Evolutionary conservation across 768 basidiomycete genomes (phyloP).

Genomic region (Naganishia randhawae): DNA sequence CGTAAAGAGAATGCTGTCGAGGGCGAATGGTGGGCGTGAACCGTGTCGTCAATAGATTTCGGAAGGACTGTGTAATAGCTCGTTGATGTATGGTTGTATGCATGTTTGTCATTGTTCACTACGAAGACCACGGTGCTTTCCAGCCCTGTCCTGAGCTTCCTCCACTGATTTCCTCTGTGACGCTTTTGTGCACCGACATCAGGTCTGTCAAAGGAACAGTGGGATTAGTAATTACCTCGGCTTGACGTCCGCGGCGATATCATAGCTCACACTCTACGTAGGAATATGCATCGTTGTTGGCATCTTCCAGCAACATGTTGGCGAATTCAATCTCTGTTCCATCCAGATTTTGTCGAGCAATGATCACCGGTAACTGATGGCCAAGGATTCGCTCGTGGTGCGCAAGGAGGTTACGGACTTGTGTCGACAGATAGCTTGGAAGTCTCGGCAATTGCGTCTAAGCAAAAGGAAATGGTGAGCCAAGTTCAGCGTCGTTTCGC

Average conservation of each 20-base stretch:
- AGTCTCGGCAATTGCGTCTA: slow-evolving; percentile 70
- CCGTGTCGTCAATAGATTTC: not conserved
- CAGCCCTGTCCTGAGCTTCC: slow-evolving; percentile 41
- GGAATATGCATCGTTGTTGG: slow-evolving; percentile 90
- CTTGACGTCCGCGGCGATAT: not conserved
- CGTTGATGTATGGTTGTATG: slow-evolving; percentile 5
- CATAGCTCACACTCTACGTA: slow-evolving; percentile 71
- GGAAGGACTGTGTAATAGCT: not conserved
- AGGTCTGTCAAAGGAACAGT: slow-evolving; percentile 38
- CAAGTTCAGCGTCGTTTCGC: slow-evolving; percentile 32
- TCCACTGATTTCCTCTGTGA: slow-evolving; percentile 48
- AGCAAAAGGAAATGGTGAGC: slow-evolving; percentile 11
- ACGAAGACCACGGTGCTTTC: slow-evolving; percentile 42
- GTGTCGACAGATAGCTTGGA: slow-evolving; percentile 70
- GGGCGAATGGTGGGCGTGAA: slow-evolving; percentile 17
- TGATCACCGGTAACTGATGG: slow-evolving; percentile 55
- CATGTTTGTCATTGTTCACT: not conserved
- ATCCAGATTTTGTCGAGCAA: slow-evolving; percentile 89
- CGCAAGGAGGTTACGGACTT: slow-evolving; percentile 79
- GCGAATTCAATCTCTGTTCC: slow-evolving; percentile 90
- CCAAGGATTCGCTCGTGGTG: slow-evolving; percentile 58
- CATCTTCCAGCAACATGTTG: slow-evolving; percentile 95
- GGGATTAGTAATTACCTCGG: slow-evolving; percentile 10
- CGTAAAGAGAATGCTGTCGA: slow-evolving; percentile 18
- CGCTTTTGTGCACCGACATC: slow-evolving; percentile 48